Base-by-base conservation (phyloP, 2,329 filamentous ascomycete genomes). In the Dothistroma septosporum region DNA sequence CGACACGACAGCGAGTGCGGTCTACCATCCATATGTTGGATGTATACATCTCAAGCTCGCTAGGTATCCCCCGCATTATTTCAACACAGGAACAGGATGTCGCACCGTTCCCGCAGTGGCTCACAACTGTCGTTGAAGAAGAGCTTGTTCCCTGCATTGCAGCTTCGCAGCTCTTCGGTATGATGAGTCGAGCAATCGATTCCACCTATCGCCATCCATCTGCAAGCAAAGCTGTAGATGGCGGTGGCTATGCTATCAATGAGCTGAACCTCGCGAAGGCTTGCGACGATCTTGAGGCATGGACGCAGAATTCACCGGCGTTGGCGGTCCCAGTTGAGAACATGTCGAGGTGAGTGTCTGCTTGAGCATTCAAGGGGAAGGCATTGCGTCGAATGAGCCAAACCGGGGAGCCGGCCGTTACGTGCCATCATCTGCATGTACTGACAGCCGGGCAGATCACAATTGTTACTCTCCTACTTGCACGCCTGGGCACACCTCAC, bases 1-100 rank as follows among this genome's bases (percentile, higher is more conserved):
- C 61, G n/a, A 37, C 64, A n/a, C 57, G 63, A 55, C 58, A 49
- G 24, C 55, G 63, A 22, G 56, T 65, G 37, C 65, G 65, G 63
- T 61, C 63, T 3, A 56, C 63, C 1, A 52, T 64, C 11, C 55
- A 53, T 14, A 55, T 58, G 8, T 49, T 67, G 35, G 65, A 67
- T 46, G 49, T 52, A 12, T 62, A 62, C 35, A 46, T 57, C 6
- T 64, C 61, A 7, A 53, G 54, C 21, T 53, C 49, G 28, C 50
- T 67, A 22, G 63, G 65, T 12, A 22, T 67, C 8, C 65, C 65
- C 12, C 47, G 53, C 21, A 49, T 49, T 4, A 32, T 61, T 2
- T 37, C 48, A 5, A 28, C 41, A 7, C 31, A 53, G 19, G 19
- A 32, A n/a, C 8, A 52, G n/a, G 52, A 61, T 16, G 33, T 53